Base-by-base conservation (phyloP, 2,329 filamentous ascomycete genomes). In the Verticillium klebahnii region DNA sequence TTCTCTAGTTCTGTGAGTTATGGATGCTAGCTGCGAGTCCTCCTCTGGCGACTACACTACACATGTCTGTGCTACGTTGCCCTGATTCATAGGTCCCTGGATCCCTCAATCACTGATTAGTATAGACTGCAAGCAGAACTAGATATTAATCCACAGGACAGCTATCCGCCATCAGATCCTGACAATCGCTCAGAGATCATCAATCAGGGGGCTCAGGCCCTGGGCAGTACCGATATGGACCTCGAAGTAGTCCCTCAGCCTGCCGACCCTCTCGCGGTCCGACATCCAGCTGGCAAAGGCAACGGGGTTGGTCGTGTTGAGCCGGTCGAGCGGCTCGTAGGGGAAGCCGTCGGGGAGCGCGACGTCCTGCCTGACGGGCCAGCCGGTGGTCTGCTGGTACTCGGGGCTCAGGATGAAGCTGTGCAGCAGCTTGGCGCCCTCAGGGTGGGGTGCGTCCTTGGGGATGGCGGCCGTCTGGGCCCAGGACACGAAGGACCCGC, bases 401-500 rank as follows among this genome's bases (percentile, higher is more conserved):
- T 80, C 79, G 3, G 70, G 64, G 60, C 73, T 79, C 7, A 83
- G 68, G 12, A 83, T 62, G 66, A 70, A 84, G 67, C 75, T 80
- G 65, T 80, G 74, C 14, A 84, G 73, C 34, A 84, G 69, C 71
- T 83, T 84, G 32, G 82, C 79, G 40, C 75, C 75, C 67, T 84
- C 80, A 0, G 79, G 78, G 57, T 81, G 79, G 0, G 78, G 78
- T 0, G 82, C 79, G 29, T 79, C 71, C 59, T 76, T 77, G 23
- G 81, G 70, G 60, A 85, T 85, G 1, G 74, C 82, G 1, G 70
- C 79, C 0, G 69, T 75, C 65, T 84, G 81, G 0, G 78, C 65
- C 82, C 82, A 85, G 5, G 74, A 73, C 9, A 80, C 77, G 62
- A 78, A 82, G 56, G 73, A 64, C 14, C 72, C 78, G 9, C 74